phyloP scores from a whole-genome alignment of 2,329 filamentous ascomycete species.

The Nectriaceae sp. region DNA sequence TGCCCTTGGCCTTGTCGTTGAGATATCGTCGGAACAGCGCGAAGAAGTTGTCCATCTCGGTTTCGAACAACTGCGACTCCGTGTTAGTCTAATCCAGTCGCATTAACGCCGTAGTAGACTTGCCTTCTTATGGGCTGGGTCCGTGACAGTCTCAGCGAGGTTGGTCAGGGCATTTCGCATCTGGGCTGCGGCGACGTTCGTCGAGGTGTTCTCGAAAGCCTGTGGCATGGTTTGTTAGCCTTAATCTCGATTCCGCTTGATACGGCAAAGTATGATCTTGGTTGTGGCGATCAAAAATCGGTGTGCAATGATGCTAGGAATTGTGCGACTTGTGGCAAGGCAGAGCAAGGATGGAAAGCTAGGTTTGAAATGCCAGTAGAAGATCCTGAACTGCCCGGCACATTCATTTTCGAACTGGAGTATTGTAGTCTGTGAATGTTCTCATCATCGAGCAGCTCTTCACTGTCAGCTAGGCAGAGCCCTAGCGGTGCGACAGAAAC shows the following conservation, averaged over 20 bases:
- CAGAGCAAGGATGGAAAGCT: too few relatives aligned
- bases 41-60: constrained; percentile 99
- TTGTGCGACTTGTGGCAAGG: too few relatives aligned
- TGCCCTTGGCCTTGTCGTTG: constrained; percentile 99
- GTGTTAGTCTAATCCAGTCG: constrained; percentile 8
- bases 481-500: not conserved
- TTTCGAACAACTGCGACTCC: constrained; percentile 77
- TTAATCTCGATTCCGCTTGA: not conserved
- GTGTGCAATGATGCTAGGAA: too few relatives aligned
- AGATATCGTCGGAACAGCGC: constrained; percentile 96
- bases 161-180: constrained; percentile 98
- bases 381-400: too few relatives aligned
- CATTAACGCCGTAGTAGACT: constrained; percentile 22
- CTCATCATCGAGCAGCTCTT: too few relatives aligned
- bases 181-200: constrained; percentile 95
- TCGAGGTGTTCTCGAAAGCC: constrained; percentile 99
- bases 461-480: too few relatives aligned
- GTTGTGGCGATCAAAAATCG: too few relatives aligned
- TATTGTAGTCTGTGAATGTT: too few relatives aligned
- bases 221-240: constrained; percentile 43
- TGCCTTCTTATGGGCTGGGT: constrained; percentile 83
- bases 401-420: too few relatives aligned
- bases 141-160: constrained; percentile 85
- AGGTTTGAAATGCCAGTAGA: too few relatives aligned
- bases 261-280: not conserved